Base-by-base conservation (phyloP, 257 asterid species). In the Schizonepeta tenuifolia region DNA sequence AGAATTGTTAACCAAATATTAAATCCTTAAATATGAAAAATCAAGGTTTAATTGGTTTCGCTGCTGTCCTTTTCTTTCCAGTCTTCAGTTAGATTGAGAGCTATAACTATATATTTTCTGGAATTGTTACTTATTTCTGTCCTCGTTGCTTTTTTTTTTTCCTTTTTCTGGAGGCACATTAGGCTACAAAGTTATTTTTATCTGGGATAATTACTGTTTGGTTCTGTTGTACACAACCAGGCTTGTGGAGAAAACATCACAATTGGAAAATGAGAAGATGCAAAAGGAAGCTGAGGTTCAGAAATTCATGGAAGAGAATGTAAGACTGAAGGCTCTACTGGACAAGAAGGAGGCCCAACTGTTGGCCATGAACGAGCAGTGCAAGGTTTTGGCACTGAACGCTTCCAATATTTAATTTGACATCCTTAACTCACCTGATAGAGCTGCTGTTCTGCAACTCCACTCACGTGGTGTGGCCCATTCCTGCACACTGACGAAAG, bases 261-360 rank as follows among this genome's bases (percentile, higher is more conserved):
- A 92, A 73, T 69, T 95, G 86, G 99, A 95, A 84, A 85, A 69
- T 22, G 99, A 95, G 81, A 95, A 95, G 83, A 73, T 72, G 81
- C 99, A 90, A 84, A 95, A 92, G 86, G 99, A 95, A 76, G 83
- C 82, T 4, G 94, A 95, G 79, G 98, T 95, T 61, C 90, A 85
- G 81, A 95, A 90, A 77, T 88, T 92, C 14, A 88, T 95, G 98
- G 96, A 92, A 77, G 97, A 92, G 82, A 95, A 95, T 44, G 88
- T 87, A 59, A 85, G 85, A 69, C 81, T 95, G 70, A 82, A 81
- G 65, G 81, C 91, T 83, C 83, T 78, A 40, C 96, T 92, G 44
- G 99, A 92, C 87, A 86, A 92, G 83, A 95, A 95, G 84, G 99
- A 95, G 77, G 99, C 99, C 74, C 99, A 95, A 72, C 98, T 95